Evolutionary conservation across 257 asterid species (phyloP).

Genomic region (Solanum verrucosum): DNA sequence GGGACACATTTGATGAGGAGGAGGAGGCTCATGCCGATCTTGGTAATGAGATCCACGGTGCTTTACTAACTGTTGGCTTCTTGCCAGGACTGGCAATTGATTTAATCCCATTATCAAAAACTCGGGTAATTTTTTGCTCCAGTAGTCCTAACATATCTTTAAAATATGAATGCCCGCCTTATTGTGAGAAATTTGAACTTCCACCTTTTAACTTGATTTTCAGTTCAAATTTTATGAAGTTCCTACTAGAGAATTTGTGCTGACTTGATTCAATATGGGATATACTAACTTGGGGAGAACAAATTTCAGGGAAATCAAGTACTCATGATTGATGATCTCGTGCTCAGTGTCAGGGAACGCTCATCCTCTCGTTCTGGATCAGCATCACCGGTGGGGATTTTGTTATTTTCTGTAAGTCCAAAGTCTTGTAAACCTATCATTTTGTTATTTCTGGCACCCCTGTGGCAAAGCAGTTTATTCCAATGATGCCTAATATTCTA

Average conservation of each 20-base stretch:
- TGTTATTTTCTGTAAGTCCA: constrained; percentile 59
- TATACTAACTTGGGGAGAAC: not conserved
- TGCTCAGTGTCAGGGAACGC: constrained; percentile 45
- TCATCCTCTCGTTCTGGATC: constrained; percentile 49
- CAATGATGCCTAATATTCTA: not conserved
- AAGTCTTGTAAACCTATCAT: not conserved
- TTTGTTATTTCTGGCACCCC: not conserved
- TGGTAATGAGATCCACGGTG: constrained; percentile 28
- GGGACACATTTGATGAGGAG: constrained; percentile 45
- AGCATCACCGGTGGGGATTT: constrained; percentile 60
- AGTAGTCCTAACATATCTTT: not conserved
- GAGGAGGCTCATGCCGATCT: constrained; percentile 10
- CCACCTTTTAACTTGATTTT: not conserved
- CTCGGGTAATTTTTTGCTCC: not conserved
- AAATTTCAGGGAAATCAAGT: constrained; percentile 19
- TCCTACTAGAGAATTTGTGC: not conserved
- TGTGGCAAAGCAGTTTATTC: not conserved
- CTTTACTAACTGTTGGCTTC: constrained; percentile 61
- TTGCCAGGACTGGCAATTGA: constrained; percentile 59
- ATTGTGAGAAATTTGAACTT: not conserved
- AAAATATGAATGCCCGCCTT: not conserved
- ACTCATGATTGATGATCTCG: constrained; percentile 48
- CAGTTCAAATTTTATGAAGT: not conserved
- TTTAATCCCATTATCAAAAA: constrained; percentile 33
- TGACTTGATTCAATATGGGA: not conserved